Evolutionary conservation across 768 basidiomycete genomes (phyloP), one percentile per base, ranked within the genome.

Genomic region (Albatrellus ellisii): DNA sequence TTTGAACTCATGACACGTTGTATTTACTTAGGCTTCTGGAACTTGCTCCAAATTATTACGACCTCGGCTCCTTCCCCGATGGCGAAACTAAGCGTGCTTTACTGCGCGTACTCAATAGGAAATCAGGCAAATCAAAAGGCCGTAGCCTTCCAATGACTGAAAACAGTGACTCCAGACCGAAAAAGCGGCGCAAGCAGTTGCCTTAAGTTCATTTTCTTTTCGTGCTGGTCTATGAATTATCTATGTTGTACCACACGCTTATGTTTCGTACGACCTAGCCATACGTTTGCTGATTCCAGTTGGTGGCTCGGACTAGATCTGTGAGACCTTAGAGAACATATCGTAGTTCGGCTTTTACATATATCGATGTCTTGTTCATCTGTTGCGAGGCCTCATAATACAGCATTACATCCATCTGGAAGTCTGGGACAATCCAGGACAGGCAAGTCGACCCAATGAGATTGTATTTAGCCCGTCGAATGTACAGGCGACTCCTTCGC

Each of bases 71-170:
- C 1, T 85, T 90, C 65, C 62, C 72, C 0, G 74, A 79, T 24
- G 77, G 82, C 4, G 80, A 83, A 54, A 74, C 77, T 25, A 88
- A 83, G 60, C 64, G 72, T 6, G 72, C 75, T 11, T 34, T 51
- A 11, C 39, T 34, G 36, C 42, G 44, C n/a, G 24, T 39, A 14
- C 8, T 36, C 27, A 49, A 46, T 41, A 46, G 44, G 14, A 41
- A 36, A n/a, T 14, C 4, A 6, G 36, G 31, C 34, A 47, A 41
- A 24, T 29, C 11, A 3, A 18, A 25, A 2, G 37, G 5, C 18
- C 34, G 34, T 9, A 24, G 24, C 15, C 38, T 15, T 11, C 8
- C 22, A 12, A 26, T 5, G 9, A 14, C 38, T 26, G 26, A 4
- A 12, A 21, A 39, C 4, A 26, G 22, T 17, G 11, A 31, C 18